Percentiles rank a stretch among this genome's conserved stretches.
Conservation (phyloP, 2,329 filamentous ascomycete genomes). For the Cryphonectria nitschkei region DNA sequence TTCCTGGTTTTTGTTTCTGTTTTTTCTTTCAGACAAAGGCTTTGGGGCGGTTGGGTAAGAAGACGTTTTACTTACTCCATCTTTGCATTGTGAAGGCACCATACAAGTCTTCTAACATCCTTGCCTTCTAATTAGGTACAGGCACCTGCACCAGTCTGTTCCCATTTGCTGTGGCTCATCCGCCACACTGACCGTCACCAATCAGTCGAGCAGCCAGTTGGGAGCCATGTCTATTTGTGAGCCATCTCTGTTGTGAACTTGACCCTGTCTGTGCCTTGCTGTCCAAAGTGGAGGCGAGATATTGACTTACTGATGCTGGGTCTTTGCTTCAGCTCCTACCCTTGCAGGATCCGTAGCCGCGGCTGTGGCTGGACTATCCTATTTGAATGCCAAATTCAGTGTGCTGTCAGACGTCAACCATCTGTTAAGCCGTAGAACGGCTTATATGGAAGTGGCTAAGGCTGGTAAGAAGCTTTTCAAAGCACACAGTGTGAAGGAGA, state of each 20-base stretch:
- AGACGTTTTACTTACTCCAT: too few species aligned
- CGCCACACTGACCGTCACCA: not conserved
- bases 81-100: not conserved
- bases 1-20: not conserved
- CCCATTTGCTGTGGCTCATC: not conserved
- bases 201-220: not conserved
- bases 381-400: conserved; percentile 72
- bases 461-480: conserved; percentile 46
- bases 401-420: conserved; percentile 61
- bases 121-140: not conserved
- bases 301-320: not conserved
- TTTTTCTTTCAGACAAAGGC: not conserved
- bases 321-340: conserved; percentile 8
- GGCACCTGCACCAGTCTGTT: not conserved
- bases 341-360: conserved; percentile 17
- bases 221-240: conserved; percentile 16
- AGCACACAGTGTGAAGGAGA: conserved; percentile 9
- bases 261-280: too few species aligned
- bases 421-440: conserved; percentile 48
- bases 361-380: conserved; percentile 48
- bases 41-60: not conserved
- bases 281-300: not conserved
- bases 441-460: conserved; percentile 49
- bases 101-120: not conserved
- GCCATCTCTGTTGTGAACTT: not conserved